Conservation (phyloP, 129 eudicot species). For the Lactuca saligna region DNA sequence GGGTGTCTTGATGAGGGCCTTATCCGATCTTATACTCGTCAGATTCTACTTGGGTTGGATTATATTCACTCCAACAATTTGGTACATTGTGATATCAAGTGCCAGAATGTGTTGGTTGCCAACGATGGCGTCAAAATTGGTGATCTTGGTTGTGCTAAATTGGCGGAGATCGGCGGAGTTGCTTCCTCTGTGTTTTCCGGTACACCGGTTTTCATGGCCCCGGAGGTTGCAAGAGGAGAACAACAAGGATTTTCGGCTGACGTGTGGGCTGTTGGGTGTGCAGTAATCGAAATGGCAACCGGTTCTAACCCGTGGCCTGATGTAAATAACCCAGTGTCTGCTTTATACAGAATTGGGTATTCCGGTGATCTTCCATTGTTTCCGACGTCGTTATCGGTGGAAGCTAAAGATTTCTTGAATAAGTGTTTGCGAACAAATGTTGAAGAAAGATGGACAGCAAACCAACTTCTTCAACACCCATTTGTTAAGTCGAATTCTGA, state of each 20-base stretch:
- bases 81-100: slow-evolving; percentile 81
- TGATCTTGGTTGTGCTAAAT: slow-evolving; percentile 72
- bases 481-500: slow-evolving; percentile 35
- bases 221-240: slow-evolving; percentile 86
- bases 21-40: slow-evolving; percentile 45
- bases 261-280: slow-evolving; percentile 87
- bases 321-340: slow-evolving; percentile 54
- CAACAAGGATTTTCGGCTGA: slow-evolving; percentile 72
- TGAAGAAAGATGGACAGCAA: slow-evolving; percentile 55
- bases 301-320: slow-evolving; percentile 76
- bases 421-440: slow-evolving; percentile 54
- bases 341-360: slow-evolving; percentile 54
- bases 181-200: slow-evolving; percentile 46
- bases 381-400: slow-evolving; percentile 54
- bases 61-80: slow-evolving; percentile 59
- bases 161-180: slow-evolving; percentile 20
- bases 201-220: slow-evolving; percentile 85
- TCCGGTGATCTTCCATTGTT: slow-evolving; percentile 58
- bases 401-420: slow-evolving; percentile 49
- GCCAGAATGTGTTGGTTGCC: slow-evolving; percentile 52
- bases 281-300: slow-evolving; percentile 71
- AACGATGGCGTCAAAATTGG: slow-evolving; percentile 54
- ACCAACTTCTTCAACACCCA: slow-evolving; percentile 55
- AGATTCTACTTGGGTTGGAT: slow-evolving; percentile 59
- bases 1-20: slow-evolving; percentile 50